A percentile compares a stretch with the other conserved stretches of the same genome.
phyloP scores from a whole-genome alignment of 2,329 filamentous ascomycete genomes.

The Paraconiothyrium brasiliense region DNA sequence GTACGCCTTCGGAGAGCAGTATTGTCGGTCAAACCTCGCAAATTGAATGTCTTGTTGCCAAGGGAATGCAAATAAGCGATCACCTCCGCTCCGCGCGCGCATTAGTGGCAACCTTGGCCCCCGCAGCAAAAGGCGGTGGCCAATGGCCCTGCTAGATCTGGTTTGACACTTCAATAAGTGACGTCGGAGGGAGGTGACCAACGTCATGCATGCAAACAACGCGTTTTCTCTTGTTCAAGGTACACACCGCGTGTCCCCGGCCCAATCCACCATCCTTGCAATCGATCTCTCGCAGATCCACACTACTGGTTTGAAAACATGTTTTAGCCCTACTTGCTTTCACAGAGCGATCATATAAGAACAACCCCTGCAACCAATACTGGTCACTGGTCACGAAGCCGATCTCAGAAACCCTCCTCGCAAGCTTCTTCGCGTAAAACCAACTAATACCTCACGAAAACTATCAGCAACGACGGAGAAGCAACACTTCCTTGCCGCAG shows the following conservation, averaged over 20 bases:
- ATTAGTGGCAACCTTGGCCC: constrained; percentile 6
- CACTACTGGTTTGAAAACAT: not conserved
- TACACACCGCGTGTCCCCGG: constrained; percentile 1
- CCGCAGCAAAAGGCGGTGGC: constrained; percentile 7
- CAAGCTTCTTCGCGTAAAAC: not conserved
- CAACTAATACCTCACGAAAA: not conserved
- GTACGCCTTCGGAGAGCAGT: not conserved
- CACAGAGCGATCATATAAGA: not conserved
- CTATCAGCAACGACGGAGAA: not conserved
- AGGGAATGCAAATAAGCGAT: constrained; percentile 4
- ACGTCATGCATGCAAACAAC: constrained; percentile 16
- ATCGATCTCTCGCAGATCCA: constrained; percentile 1
- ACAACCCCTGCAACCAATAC: not conserved
- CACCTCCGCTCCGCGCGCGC: constrained; percentile 2
- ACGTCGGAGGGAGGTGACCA: constrained; percentile 5
- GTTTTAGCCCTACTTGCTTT: not conserved
- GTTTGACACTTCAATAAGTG: constrained; percentile 13
- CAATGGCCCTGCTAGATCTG: constrained; percentile 1
- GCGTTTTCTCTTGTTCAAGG: constrained; percentile 9
- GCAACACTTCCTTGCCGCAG: not conserved
- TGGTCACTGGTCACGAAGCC: not conserved
- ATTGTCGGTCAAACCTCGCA: not conserved
- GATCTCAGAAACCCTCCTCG: not conserved
- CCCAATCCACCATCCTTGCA: constrained; percentile 5
- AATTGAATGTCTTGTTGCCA: not conserved